Evolutionary conservation across 2,329 filamentous ascomycete species (phyloP), one percentile per base, ranked within the genome.

Genomic region (Aspergillus tanneri): DNA sequence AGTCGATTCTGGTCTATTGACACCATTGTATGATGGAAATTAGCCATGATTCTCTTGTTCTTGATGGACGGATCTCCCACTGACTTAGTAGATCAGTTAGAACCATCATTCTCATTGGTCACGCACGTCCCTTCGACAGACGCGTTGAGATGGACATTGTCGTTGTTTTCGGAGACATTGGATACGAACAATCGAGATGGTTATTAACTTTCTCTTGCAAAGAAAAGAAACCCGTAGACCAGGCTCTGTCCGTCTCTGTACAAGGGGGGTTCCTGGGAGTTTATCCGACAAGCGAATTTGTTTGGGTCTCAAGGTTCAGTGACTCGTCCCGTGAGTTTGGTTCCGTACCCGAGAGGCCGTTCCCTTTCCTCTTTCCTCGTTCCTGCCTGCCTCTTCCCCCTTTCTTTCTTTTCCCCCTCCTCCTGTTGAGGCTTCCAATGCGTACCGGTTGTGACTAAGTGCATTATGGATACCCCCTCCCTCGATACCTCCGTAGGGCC

Each of bases 311-410:
- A 48, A 48, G 39, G 36, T 54, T 52, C 46, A 45, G 46, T 38
- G 34, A 47, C n/a, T n/a, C 44, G 55, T 54, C 59, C 59, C 58
- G 59, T 51, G 48, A 53, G 50, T 55, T 48, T 59, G 60, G 61
- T 49, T 58, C 58, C 47, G 45, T 45, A 48, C 49, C 55, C 55
- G 55, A 52, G 50, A 56, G 46, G 39, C 51, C 37, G 37, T 39
- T 46, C 51, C 43, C 28, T 43, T 49, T 16, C 12, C 36, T 5
- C 34, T 27, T 18, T 42, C 52, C 8, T 42, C 24, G 5, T 48
- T 36, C 18, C 21, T 39, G 18, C 8, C 46, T 30, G 7, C 24
- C 39, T 12, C 11, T 30, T 12, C 23, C 5, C 34, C 28, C 18
- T 41, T 35, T 24, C 21, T 24, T 3, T 14, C 16, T 34, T 32